Base-by-base conservation (phyloP, 1,284 basidiomycete species). In the Heterobasidion occidentale region DNA sequence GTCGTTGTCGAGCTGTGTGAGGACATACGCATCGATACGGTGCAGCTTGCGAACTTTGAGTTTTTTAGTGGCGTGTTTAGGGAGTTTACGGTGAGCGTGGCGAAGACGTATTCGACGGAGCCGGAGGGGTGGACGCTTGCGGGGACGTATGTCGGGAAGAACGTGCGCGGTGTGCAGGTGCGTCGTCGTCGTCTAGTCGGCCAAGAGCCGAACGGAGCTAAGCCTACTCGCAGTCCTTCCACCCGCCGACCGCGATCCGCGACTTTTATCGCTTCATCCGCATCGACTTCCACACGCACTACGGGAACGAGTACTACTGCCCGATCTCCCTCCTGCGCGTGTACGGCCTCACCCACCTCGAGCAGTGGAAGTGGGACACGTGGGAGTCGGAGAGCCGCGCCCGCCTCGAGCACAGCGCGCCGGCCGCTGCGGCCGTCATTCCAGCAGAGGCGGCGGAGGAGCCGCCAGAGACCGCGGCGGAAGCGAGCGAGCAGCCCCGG, bases 11-110 rank as follows among this genome's bases (percentile, higher is more conserved):
- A 99, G 71, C 83, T 98, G 7, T 99, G 97, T 73, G 95, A 98
- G 63, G 96, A 98, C 69, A 94, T 99, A 63, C 78, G 90, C 44
- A 93, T 98, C 65, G 95, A 99, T 70, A 96, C 94, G 0, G 83
- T 99, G 52, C 94, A 98, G 67, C 75, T 99, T 7, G 95, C 94
- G 54, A 97, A 98, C 66, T 97, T 92, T 70, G 96, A 99, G 73
- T 98, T 98, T 75, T 99, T 98, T 74, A 94, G 91, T 63, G 94
- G 95, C 9, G 91, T 98, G 53, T 97, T 99, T 74, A 91, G 92
- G 70, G 90, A 94, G 54, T 90, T 99, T 61, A 80, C 80, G 2
- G 87, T 99, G 47, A 91, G 89, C 64, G 92, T 93, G 2, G 86
- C 91, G 6, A 89, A 90, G 68, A 88, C 81, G 53, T 82, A 84